Percentiles rank a stretch among this genome's conserved stretches.
Conservation (phyloP, 768 basidiomycete species). For the Russula sp. region DNA sequence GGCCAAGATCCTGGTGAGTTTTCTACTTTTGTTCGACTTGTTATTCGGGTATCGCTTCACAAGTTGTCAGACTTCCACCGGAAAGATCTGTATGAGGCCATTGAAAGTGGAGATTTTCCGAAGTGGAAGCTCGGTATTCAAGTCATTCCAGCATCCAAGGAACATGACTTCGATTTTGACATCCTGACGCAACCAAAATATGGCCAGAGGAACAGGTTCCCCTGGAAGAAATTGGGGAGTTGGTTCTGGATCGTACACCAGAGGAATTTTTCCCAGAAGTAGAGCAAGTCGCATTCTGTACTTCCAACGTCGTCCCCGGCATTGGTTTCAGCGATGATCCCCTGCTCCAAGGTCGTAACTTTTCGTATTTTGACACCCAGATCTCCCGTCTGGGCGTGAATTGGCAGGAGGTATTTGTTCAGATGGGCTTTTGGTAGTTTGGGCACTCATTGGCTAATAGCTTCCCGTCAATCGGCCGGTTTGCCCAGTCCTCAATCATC, state of each 20-base stretch:
- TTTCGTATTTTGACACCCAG: slow-evolving; percentile 86
- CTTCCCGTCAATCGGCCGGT: slow-evolving; percentile 81
- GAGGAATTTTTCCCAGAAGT: slow-evolving; percentile 83
- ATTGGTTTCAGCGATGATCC: slow-evolving; percentile 68
- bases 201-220: slow-evolving; percentile 84
- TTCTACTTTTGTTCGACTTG: not conserved
- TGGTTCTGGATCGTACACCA: slow-evolving; percentile 60
- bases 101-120: slow-evolving; percentile 63
- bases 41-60: not conserved
- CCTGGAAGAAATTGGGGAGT: slow-evolving; percentile 70
- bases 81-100: slow-evolving; percentile 83
- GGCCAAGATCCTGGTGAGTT: slow-evolving; percentile 75
- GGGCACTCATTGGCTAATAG: slow-evolving; percentile 36
- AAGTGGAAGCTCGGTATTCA: slow-evolving; percentile 82
- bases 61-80: slow-evolving; percentile 55
- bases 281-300: slow-evolving; percentile 90
- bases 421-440: not conserved
- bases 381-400: slow-evolving; percentile 77
- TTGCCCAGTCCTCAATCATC: slow-evolving; percentile 69
- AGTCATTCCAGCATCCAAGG: slow-evolving; percentile 61
- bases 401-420: slow-evolving; percentile 57
- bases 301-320: slow-evolving; percentile 55
- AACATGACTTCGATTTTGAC: slow-evolving; percentile 84
- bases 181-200: slow-evolving; percentile 85
- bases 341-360: slow-evolving; percentile 79